phyloP scores from a whole-genome alignment of 805 yeast species.

The Saccharomycodes ludwigii region DNA sequence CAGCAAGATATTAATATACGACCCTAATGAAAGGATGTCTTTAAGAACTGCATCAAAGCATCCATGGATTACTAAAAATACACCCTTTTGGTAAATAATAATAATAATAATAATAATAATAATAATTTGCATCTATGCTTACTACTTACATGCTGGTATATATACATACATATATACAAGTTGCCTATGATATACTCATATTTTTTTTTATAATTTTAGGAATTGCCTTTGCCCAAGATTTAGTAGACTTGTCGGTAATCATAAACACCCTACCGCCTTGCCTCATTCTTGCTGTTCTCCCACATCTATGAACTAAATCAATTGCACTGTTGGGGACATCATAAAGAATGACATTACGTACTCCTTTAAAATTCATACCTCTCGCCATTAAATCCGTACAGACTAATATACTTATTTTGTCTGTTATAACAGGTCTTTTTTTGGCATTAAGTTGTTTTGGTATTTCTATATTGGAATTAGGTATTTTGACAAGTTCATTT shows the following conservation, averaged over 20 bases:
- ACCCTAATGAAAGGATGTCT: constrained; percentile 53
- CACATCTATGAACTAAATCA: constrained; percentile 83
- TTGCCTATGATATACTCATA: constrained; percentile 19
- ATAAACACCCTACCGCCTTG: constrained; percentile 80
- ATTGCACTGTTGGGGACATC: constrained; percentile 80
- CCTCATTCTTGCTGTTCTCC: constrained; percentile 89
- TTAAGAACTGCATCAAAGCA: constrained; percentile 55
- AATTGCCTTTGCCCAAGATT: constrained; percentile 72
- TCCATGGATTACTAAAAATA: constrained; percentile 77
- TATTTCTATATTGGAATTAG: constrained; percentile 25
- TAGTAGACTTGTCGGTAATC: constrained; percentile 54
- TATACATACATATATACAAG: constrained; percentile 4
- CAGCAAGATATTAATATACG: constrained; percentile 44
- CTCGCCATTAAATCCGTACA: constrained; percentile 86
- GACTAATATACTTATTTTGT: constrained; percentile 52
- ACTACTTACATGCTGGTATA: background rate
- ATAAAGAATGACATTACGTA: constrained; percentile 69
- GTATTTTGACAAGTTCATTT: constrained; percentile 10
- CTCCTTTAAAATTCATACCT: constrained; percentile 75
- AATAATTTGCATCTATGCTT: background rate
- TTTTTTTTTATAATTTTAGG: constrained; percentile 54
- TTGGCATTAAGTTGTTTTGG: constrained; percentile 4
- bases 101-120: too few relatives aligned
- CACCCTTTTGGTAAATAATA: constrained; percentile 46
- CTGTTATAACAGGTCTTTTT: constrained; percentile 3